Evolutionary conservation across 495 filamentous ascomycete species (phyloP), one percentile per base, ranked within the genome.

Genomic region (Melanomma pulvis-pyrius): DNA sequence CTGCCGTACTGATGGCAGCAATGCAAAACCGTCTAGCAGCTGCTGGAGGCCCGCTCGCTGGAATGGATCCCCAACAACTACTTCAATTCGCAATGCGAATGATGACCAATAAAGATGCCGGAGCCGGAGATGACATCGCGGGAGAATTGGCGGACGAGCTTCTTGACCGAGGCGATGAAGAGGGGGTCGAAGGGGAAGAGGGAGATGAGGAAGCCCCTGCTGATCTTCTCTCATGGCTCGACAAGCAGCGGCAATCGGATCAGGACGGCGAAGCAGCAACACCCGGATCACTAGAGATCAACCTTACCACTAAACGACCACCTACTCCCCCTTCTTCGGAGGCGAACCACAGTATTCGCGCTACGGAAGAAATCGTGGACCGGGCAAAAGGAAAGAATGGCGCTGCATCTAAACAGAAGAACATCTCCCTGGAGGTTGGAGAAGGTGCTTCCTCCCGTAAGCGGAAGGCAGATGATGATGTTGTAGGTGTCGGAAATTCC

Each of bases 1-100:
- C 68, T 17, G 67, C 71, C 17, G 69, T 61, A 22, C 51, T 78
- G 15, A 74, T 75, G 61, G 53, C 62, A 13, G 67, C 72, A 5
- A 60, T 78, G 8, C 65, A 66, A 28, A 64, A 68, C 15, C 64
- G 48, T 34, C 58, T 78, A 0, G 71, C 59, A 25, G 71, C 59
- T 1, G 65, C 71, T 17, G 74, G 74, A 0, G 65, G 72, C n/a
- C 60, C 62, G 1, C 53, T 66, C 30, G 55, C 60, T n/a, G 73
- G 69, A 55, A 67, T 75, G 52, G 76, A 77, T 53, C 70, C 74
- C 25, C 41, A 59, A 12, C 69, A 72, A 1, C 69, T 78, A 24
- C 72, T 78, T 47, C 28, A 72, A 46, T 75, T 71, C 24, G 72
- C 73, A 19, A 67, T 65, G 53, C 69, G 73, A 22, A 74, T 78